Evolutionary conservation across 164 flowering plant species (phyloP), one percentile per base, ranked within the genome.

Genomic region (Amborella trichopoda): DNA sequence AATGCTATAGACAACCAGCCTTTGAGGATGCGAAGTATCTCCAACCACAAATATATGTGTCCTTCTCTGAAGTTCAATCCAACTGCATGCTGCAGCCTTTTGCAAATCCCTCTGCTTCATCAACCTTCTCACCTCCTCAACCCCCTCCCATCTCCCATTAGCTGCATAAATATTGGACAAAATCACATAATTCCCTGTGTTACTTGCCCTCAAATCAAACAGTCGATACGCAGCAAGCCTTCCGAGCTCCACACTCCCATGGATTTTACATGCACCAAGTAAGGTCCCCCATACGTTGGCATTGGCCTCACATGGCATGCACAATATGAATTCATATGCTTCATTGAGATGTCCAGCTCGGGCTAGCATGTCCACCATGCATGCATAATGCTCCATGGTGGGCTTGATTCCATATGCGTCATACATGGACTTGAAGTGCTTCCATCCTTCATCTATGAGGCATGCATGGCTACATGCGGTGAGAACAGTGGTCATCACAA

Each of bases 391-490:
- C 58, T 88, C 94, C 76, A 75, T 73, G 39, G 81, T 81, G 18
- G 94, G 94, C 60, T 74, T 68, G 33, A 87, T 65, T 14, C 70
- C 70, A 45, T 77, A 61, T 33, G 67, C 53, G 50, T 64, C 60
- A 27, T 69, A 63, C 38, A 79, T 70, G 14, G 88, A 77, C 26
- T 68, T 37, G 59, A 83, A 87, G 39, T 77, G 68, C 34, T 60
- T 44, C 64, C 68, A 58, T 19, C 96, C 96, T 61, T 81, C 79
- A 26, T 78, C 62, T 5, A 77, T 44, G 10, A 79, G 82, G 46
- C 96, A 88, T 23, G 80, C 53, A 73, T 81, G 96, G 56, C 81
- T 71, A 46, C 94, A 88, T 28, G 94, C 94, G 24, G 91, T 76
- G 62, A 88, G 53, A 18, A 75, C 66, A 12, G 82, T 62, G 19